These are phyloP conservation scores for Epichloe baconii DNA, from an alignment of 2,329 filamentous ascomycete species.

Conservation along the genomic window DNA sequence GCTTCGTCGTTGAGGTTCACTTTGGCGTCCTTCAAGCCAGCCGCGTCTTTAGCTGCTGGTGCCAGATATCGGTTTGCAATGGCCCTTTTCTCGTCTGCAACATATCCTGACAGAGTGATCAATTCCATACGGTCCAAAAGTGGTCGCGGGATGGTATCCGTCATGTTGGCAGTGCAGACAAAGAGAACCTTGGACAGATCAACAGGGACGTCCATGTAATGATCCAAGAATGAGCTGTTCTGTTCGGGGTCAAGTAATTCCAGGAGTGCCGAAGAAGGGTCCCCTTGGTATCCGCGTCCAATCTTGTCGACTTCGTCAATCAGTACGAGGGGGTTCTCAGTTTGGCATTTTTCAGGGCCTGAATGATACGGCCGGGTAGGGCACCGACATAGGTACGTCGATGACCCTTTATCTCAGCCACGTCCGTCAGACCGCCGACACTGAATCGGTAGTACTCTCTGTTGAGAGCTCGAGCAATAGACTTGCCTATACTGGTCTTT, in stretches of 20 bases:
- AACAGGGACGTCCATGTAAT: conserved; percentile 97
- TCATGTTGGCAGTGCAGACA: conserved; percentile 98
- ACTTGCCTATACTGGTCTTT: conserved; percentile 98
- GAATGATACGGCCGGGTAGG: conserved; percentile 89
- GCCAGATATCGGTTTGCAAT: conserved; percentile 90
- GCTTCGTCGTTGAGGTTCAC: conserved; percentile 78
- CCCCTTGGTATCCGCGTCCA: conserved; percentile 87
- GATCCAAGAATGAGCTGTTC: conserved; percentile 92
- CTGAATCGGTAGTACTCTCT: conserved; percentile 97
- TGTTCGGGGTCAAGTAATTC: conserved; percentile 94
- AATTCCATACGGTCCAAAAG: conserved; percentile 95
- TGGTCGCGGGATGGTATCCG: conserved; percentile 89
- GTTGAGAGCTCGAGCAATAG: conserved; percentile 86
- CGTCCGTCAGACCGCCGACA: conserved; percentile 90
- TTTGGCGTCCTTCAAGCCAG: conserved; percentile 79
- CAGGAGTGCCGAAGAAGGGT: conserved; percentile 85
- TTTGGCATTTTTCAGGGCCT: conserved; percentile 98
- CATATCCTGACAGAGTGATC: conserved; percentile 90
- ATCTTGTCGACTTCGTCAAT: conserved; percentile 99
- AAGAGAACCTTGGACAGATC: conserved; percentile 96
- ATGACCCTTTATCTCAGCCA: conserved; percentile 97
- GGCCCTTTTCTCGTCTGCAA: conserved; percentile 97
- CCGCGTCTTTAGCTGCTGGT: conserved; percentile 86
- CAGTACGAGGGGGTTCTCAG: conserved; percentile 83
- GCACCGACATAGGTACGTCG: conserved; percentile 93